phyloP scores from a whole-genome alignment of 371 early-diverging fungal species.

The Coemansia sp. region DNA sequence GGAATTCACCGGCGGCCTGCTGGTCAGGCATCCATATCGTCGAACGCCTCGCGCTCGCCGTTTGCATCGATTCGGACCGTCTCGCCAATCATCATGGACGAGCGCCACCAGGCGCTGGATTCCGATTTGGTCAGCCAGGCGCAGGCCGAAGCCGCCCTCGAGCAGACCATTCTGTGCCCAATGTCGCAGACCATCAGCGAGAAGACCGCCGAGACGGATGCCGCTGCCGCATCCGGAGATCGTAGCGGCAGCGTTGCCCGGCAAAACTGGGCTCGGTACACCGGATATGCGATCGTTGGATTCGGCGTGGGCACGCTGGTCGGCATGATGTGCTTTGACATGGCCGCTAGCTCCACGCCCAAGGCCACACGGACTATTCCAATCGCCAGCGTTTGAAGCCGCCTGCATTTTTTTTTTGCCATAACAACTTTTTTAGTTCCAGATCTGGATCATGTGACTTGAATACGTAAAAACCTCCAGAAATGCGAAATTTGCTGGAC shows the following conservation, averaged over 20 bases:
- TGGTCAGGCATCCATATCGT: conserved; percentile 3
- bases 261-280: conserved; percentile 40
- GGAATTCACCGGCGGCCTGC: conserved; percentile 1
- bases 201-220: too few species aligned
- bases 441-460: too few species aligned
- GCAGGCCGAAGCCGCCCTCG: conserved; percentile 35
- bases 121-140: conserved; percentile 10
- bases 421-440: neutral
- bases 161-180: conserved; percentile 41
- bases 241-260: neutral
- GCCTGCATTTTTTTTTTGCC: neutral
- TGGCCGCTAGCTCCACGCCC: conserved; percentile 34
- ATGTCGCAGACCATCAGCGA: neutral
- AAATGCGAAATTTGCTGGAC: too few species aligned
- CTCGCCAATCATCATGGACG: conserved; percentile 25
- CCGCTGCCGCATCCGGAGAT: too few species aligned
- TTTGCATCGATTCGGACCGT: conserved; percentile 46
- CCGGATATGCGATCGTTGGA: conserved; percentile 43
- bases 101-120: neutral
- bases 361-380: conserved; percentile 43
- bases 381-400: conserved; percentile 8
- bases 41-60: conserved; percentile 24
- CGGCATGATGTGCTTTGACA: conserved; percentile 44
- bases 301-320: conserved; percentile 46
- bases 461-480: too few species aligned